A percentile compares a stretch with the other conserved stretches of the same genome.
Evolutionary conservation across 257 asterid genomes (phyloP).

Genomic region (Ligustrum vulgare): DNA sequence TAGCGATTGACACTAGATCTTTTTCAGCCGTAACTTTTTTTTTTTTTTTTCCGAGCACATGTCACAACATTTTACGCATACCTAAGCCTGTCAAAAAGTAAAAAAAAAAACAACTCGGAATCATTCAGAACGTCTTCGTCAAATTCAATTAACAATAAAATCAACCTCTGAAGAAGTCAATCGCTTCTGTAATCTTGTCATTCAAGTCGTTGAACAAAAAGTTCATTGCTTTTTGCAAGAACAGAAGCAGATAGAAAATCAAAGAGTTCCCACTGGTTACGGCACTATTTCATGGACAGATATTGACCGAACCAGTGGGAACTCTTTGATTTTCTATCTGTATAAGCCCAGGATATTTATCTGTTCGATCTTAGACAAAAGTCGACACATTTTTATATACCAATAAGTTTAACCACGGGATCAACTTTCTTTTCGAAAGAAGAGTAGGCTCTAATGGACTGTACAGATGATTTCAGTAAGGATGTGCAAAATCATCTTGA

Average conservation of each 20-base stretch:
- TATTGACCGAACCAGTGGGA: no score
- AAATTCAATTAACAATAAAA: no score
- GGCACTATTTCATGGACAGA: neutral
- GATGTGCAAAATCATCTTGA: conserved; percentile 12
- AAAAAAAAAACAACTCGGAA: neutral
- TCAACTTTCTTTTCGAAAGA: neutral
- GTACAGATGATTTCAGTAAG: neutral
- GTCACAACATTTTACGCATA: no score
- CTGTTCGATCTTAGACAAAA: neutral
- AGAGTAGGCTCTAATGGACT: neutral
- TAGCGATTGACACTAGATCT: no score
- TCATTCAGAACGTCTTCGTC: neutral
- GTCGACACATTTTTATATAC: no score
- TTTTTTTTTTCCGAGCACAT: no score
- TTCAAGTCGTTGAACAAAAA: neutral
- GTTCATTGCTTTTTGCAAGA: no score
- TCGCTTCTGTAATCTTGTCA: neutral
- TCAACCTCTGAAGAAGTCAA: neutral
- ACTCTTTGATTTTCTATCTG: no score
- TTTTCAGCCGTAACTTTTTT: no score
- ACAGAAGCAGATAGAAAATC: no score
- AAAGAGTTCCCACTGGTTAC: neutral
- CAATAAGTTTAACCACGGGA: neutral
- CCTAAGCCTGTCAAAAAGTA: neutral
- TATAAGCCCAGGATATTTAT: neutral